Evolutionary conservation across 2,329 filamentous ascomycete genomes (phyloP), one percentile per base, ranked within the genome.

Genomic region (Cryphonectria parasitica): DNA sequence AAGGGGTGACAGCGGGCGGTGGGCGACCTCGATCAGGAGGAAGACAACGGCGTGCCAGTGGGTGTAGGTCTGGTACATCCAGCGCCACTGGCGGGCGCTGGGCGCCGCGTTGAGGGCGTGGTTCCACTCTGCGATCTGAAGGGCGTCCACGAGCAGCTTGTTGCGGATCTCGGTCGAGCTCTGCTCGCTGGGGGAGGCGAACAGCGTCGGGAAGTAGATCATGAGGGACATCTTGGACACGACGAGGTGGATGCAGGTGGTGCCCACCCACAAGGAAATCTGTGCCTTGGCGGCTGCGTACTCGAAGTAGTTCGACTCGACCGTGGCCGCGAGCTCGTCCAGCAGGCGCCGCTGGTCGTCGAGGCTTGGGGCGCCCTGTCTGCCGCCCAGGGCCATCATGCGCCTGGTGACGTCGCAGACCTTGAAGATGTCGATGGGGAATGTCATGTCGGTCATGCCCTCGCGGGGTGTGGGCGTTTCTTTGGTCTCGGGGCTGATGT

Each of bases 201-300:
- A 87, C 43, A 92, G 88, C 75, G 91, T 86, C 0, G 92, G 92
- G 75, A 95, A 90, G 76, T 95, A 92, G 2, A 93, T 86, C 71
- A 94, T 86, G 49, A 96, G 84, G 82, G 90, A 93, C 83, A 94
- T 89, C 80, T 94, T 95, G 67, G 90, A 90, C 81, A 94, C 88
- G 73, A 95, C 89, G 43, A 95, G 83, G 13, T 91, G 88, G 3
- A 89, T 86, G 34, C 74, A 74, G 2, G 73, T 78, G 1, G 82
- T 71, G 0, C 75, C 75, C 0, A 82, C 80, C 83, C 83, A 84
- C 66, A 80, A 79, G 0, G 73, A 65, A 28, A 83, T 77, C 65
- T 80, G 78, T 0, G 70, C 75, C 1, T 63, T 41, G 31, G 76
- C 66, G 3, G 81, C 77, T 1, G 78, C 74, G 73, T 83, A 80